phyloP scores from a whole-genome alignment of 2,329 filamentous ascomycete genomes.

The Fusarium temperatum region DNA sequence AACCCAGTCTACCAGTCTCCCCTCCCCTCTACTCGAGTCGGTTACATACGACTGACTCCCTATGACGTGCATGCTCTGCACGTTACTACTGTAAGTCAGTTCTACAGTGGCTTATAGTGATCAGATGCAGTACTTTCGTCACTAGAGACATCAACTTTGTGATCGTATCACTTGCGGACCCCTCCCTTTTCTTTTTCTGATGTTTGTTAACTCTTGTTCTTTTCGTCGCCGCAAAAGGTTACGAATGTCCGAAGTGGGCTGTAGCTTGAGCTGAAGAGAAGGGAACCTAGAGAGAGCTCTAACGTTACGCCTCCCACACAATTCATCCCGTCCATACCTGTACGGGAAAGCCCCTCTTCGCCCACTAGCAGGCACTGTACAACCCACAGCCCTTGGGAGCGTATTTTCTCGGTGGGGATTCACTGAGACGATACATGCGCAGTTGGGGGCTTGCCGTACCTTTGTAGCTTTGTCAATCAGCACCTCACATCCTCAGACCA shows the following conservation, averaged over 20 bases:
- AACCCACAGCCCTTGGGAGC: conserved; percentile 4
- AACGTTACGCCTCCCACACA: conserved; percentile 5
- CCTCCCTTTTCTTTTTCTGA: neutral
- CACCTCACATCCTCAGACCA: conserved; percentile 31
- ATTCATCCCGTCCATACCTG: neutral
- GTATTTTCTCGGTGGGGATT: conserved; percentile 13
- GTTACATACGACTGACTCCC: conserved; percentile 14
- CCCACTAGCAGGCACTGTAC: conserved; percentile 1
- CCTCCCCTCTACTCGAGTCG: conserved; percentile 2
- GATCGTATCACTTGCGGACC: neutral
- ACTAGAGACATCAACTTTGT: neutral
- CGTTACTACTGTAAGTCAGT: conserved; percentile 1
- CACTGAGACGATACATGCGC: conserved; percentile 11
- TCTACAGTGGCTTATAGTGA: neutral
- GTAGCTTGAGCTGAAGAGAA: conserved; percentile 33
- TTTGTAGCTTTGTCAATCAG: neutral
- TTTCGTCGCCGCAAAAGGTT: conserved; percentile 10
- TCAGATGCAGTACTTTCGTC: neutral
- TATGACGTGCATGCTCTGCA: conserved; percentile 29
- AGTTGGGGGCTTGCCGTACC: conserved; percentile 16
- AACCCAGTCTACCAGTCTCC: conserved; percentile 23
- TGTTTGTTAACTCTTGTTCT: neutral
- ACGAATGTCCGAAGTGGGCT: conserved; percentile 30
- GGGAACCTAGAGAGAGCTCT: conserved; percentile 8
- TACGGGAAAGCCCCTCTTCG: conserved; percentile 12